Conservation (phyloP, 2,329 filamentous ascomycete genomes). For the Catunica adiposa region DNA sequence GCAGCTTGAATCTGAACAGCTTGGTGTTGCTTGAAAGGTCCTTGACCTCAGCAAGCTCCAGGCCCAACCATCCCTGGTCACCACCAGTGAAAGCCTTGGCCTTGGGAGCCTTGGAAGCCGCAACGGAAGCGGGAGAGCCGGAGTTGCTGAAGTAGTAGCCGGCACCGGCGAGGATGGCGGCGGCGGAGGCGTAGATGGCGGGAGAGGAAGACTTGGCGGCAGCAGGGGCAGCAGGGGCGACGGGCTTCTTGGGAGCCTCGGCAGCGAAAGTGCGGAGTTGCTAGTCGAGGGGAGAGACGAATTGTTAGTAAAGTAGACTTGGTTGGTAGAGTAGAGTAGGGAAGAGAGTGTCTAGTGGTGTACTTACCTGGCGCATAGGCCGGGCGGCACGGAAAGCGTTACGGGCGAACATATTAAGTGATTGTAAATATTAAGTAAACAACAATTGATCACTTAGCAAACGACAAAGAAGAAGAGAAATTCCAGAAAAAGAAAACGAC, state of each 20-base stretch:
- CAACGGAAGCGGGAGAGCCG: slow-evolving; percentile 30
- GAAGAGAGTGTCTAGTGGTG: not conserved
- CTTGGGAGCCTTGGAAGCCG: slow-evolving; percentile 23
- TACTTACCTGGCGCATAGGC: slow-evolving; percentile 47
- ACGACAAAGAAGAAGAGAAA: not conserved
- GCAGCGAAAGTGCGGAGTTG: slow-evolving; percentile 37
- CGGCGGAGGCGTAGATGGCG: slow-evolving; percentile 44
- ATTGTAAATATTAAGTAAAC: slow-evolving; percentile 1
- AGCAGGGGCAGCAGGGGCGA: slow-evolving; percentile 29
- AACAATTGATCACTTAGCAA: not conserved
- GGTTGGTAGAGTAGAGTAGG: not conserved
- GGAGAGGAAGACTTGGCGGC: slow-evolving; percentile 37
- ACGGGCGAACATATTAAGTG: slow-evolving; percentile 47
- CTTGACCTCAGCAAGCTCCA: slow-evolving; percentile 66
- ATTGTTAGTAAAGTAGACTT: not conserved
- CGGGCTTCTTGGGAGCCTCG: slow-evolving; percentile 38
- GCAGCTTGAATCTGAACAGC: slow-evolving; percentile 73
- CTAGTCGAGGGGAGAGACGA: slow-evolving; percentile 24
- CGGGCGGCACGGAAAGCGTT: slow-evolving; percentile 46
- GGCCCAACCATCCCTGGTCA: slow-evolving; percentile 73
- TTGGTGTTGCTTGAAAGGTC: slow-evolving; percentile 89
- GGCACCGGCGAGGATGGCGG: slow-evolving; percentile 39
- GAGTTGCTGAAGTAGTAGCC: slow-evolving; percentile 41
- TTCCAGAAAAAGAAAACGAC: not conserved
- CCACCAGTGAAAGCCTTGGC: slow-evolving; percentile 59